Evolutionary conservation across 1,284 basidiomycete species (phyloP).

Genomic region (Pseudozyma pruni): DNA sequence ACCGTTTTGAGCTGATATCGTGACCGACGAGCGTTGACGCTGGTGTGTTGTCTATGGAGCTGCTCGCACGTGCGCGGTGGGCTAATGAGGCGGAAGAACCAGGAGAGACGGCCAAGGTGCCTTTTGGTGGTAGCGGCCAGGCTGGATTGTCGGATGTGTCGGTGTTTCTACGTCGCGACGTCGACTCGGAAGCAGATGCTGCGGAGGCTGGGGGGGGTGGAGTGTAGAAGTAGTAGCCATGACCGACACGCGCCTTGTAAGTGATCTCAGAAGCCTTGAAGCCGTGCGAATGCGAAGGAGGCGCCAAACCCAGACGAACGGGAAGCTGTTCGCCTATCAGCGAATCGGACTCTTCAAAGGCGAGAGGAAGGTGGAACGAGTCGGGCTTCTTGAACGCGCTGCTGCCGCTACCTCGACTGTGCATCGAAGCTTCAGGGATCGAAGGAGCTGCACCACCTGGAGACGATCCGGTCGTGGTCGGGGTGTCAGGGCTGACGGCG

Average conservation of each 20-base stretch:
- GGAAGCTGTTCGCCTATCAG: slow-evolving; percentile 45
- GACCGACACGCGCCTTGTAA: slow-evolving; percentile 37
- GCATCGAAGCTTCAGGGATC: neutral
- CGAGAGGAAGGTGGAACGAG: slow-evolving; percentile 28
- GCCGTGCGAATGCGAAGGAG: slow-evolving; percentile 38
- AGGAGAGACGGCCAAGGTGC: slow-evolving; percentile 8
- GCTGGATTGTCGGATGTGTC: slow-evolving; percentile 11
- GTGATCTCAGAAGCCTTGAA: slow-evolving; percentile 22
- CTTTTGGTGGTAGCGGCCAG: slow-evolving; percentile 5
- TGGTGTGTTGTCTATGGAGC: slow-evolving; percentile 11
- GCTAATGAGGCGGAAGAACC: neutral
- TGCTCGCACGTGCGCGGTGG: slow-evolving; percentile 19
- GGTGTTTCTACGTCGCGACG: slow-evolving; percentile 18
- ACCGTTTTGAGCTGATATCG: neutral
- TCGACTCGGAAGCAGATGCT: neutral
- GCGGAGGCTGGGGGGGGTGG: slow-evolving; percentile 32
- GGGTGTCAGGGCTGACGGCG: slow-evolving; percentile 12
- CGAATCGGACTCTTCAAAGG: slow-evolving; percentile 33
- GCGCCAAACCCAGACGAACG: slow-evolving; percentile 51
- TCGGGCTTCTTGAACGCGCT: slow-evolving; percentile 16
- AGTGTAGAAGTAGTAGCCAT: slow-evolving; percentile 56
- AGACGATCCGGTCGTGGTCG: neutral
- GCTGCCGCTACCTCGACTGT: neutral
- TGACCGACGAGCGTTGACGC: slow-evolving; percentile 14
- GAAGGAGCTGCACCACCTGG: slow-evolving; percentile 1